These are phyloP conservation scores for Hemerocallis citrina DNA, from an alignment of 106 monocot species.

Conservation along the genomic window DNA sequence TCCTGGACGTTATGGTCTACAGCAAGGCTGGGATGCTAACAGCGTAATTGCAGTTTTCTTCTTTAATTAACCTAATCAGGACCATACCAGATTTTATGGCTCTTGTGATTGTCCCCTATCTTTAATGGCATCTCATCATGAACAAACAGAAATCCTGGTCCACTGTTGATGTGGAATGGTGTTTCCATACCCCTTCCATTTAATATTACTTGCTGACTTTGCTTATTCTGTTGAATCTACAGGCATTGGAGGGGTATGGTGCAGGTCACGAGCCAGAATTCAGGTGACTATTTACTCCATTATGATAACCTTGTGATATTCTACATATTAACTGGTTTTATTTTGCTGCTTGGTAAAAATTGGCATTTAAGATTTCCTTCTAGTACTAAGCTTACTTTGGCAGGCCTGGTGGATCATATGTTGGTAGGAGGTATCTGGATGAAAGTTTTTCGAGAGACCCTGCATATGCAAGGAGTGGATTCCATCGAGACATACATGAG, in stretches of 20 bases:
- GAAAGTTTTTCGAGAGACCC: constrained; percentile 63
- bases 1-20: constrained; percentile 87
- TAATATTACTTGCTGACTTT: constrained; percentile 76
- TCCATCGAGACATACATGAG: constrained; percentile 36
- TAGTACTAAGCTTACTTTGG: constrained; percentile 13
- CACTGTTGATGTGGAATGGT: constrained; percentile 87
- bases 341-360: too few species aligned
- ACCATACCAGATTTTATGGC: constrained; percentile 81
- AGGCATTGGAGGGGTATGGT: constrained; percentile 96
- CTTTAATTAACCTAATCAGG: constrained; percentile 83
- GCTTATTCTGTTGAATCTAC: constrained; percentile 99
- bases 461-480: constrained; percentile 43
- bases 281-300: constrained; percentile 77
- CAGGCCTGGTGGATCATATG: constrained; percentile 79
- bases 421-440: constrained; percentile 55
- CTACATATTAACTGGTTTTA: background rate
- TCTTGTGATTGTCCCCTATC: constrained; percentile 61
- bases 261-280: constrained; percentile 65
- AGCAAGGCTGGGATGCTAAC: constrained; percentile 99
- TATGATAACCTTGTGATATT: too few species aligned
- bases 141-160: constrained; percentile 48
- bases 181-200: constrained; percentile 57
- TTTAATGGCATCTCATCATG: constrained; percentile 64
- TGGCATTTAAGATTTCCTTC: background rate
- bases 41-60: constrained; percentile 99